phyloP scores from a whole-genome alignment of 2,329 filamentous ascomycete genomes.

The Graphilbum fragrans region DNA sequence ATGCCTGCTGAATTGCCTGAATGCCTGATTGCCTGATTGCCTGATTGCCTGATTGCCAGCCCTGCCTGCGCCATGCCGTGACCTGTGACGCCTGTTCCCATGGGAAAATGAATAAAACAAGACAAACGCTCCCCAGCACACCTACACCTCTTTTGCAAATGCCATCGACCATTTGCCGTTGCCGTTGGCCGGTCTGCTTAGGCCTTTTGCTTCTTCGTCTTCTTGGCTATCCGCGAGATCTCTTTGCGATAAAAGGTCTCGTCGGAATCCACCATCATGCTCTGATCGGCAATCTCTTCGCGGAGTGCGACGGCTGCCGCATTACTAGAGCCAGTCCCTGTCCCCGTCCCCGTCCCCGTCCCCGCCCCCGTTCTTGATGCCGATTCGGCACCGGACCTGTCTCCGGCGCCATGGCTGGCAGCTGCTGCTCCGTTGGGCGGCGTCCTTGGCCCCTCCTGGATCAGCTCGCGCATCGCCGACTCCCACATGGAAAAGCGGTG shows the following conservation, averaged over 20 bases:
- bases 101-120: no score
- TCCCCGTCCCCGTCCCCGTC: no score
- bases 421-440: not conserved
- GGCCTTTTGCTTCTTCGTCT: slow-evolving; percentile 1
- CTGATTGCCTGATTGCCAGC: no score
- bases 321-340: no score
- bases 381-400: not conserved
- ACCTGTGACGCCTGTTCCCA: no score
- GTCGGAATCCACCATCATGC: slow-evolving; percentile 52
- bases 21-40: no score
- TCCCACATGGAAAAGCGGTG: slow-evolving; percentile 50
- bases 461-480: slow-evolving; percentile 44
- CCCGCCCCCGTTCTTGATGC: no score
- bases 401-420: slow-evolving; percentile 1
- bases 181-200: not conserved
- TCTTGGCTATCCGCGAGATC: slow-evolving; percentile 32
- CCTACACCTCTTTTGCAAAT: not conserved
- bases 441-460: slow-evolving; percentile 21
- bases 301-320: slow-evolving; percentile 13
- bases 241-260: slow-evolving; percentile 40
- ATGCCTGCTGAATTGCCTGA: no score
- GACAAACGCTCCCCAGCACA: no score
- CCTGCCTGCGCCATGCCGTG: no score
- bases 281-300: slow-evolving; percentile 46
- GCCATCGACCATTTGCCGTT: not conserved